phyloP scores from a whole-genome alignment of 257 asterid species.

The Osmanthus fragrans region DNA sequence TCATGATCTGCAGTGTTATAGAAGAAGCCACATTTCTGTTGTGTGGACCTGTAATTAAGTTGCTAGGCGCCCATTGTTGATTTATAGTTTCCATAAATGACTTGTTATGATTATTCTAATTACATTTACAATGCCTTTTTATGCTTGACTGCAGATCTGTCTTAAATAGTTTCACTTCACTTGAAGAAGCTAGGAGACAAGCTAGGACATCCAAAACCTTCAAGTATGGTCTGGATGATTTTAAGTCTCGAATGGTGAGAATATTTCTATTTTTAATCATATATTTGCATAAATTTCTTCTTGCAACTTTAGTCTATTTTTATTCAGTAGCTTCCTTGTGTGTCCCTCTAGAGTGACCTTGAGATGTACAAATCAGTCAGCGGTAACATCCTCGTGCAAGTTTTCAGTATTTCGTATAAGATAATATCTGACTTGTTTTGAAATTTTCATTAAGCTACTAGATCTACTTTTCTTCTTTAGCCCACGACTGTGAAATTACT shows the following conservation, averaged over 20 bases:
- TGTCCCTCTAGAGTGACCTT: conserved; percentile 2
- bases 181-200: conserved; percentile 38
- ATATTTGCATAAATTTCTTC: conserved; percentile 19
- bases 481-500: conserved; percentile 20
- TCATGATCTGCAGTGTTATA: conserved; percentile 15
- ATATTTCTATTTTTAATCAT: conserved; percentile 17
- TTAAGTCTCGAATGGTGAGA: conserved; percentile 55
- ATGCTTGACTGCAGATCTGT: conserved; percentile 51
- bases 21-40: conserved; percentile 9
- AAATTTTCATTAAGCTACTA: conserved; percentile 2
- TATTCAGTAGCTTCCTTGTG: not conserved
- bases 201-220: conserved; percentile 37
- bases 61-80: conserved; percentile 15
- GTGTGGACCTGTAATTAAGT: conserved; percentile 14
- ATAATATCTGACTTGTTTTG: conserved; percentile 9
- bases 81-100: conserved; percentile 11
- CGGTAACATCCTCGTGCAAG: not conserved
- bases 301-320: not conserved
- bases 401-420: conserved; percentile 2
- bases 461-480: conserved; percentile 8
- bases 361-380: conserved; percentile 5
- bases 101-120: conserved; percentile 10
- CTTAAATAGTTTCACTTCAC: conserved; percentile 47
- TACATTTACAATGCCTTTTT: conserved; percentile 30
- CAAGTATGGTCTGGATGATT: conserved; percentile 41